Evolutionary conservation across 305 asterid genomes (phyloP).

Genomic region (Fraxinus sp.): DNA sequence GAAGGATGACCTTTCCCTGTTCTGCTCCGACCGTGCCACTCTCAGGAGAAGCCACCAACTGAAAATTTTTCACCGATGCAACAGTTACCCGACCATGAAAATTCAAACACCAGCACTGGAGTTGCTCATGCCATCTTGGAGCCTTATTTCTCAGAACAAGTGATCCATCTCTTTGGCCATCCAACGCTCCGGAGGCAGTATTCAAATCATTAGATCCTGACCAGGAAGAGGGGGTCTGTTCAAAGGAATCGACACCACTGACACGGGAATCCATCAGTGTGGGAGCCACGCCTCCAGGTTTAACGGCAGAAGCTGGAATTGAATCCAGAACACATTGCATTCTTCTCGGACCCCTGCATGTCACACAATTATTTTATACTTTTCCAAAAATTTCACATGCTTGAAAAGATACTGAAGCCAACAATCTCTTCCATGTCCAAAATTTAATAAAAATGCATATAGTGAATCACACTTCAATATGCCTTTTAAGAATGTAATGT

Average conservation of each 20-base stretch:
- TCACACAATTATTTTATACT: neutral
- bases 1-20: conserved; percentile 71
- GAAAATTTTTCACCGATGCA: conserved; percentile 90
- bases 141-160: conserved; percentile 75
- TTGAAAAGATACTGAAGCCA: neutral
- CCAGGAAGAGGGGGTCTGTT: conserved; percentile 41
- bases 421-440: neutral
- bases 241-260: conserved; percentile 42
- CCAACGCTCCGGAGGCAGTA: conserved; percentile 39
- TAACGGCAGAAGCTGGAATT: conserved; percentile 67
- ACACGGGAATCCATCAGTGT: conserved; percentile 52
- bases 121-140: conserved; percentile 96
- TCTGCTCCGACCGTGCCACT: conserved; percentile 57
- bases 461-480: neutral
- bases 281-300: conserved; percentile 72
- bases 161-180: conserved; percentile 40
- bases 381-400: neutral
- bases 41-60: conserved; percentile 87
- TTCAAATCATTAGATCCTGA: conserved; percentile 46
- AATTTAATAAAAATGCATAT: neutral
- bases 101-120: conserved; percentile 96
- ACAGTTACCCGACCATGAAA: conserved; percentile 90
- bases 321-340: conserved; percentile 77
- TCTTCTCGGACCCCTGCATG: conserved; percentile 85
- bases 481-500: neutral